Conservation (phyloP, 148 eudicot species). For the Fallopia convolvulus region DNA sequence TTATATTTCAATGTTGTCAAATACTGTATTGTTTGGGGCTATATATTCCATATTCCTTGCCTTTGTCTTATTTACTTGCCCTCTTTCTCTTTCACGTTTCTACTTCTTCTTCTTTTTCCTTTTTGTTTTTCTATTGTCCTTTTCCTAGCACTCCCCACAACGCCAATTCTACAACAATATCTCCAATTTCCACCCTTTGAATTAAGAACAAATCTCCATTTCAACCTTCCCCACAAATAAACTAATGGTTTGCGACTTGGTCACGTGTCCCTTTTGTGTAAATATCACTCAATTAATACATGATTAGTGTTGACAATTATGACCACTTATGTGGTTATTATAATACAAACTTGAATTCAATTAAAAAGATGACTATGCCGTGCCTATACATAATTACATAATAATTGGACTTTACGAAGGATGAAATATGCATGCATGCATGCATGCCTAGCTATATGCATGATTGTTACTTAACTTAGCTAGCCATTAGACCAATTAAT, state of each 20-base stretch:
- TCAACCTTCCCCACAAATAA: not conserved
- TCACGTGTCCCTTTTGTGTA: not conserved
- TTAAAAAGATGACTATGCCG: too few relatives aligned
- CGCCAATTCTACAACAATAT: not conserved
- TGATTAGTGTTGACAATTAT: not conserved
- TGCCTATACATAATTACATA: not conserved
- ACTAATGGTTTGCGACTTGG: not conserved
- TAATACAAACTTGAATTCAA: too few relatives aligned
- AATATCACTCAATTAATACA: too few relatives aligned
- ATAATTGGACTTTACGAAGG: too few relatives aligned
- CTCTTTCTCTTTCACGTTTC: conserved; percentile 2
- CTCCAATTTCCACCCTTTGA: not conserved
- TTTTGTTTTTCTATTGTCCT: not conserved
- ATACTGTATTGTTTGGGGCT: not conserved
- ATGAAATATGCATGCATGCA: too few relatives aligned
- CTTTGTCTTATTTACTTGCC: conserved; percentile 17
- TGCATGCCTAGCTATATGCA: too few relatives aligned
- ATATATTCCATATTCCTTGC: conserved; percentile 22
- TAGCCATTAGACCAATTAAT: too few relatives aligned
- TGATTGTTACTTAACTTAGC: too few relatives aligned
- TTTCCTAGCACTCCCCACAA: not conserved
- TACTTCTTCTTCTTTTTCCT: not conserved
- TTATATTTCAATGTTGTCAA: conserved; percentile 11
- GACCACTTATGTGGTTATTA: not conserved
- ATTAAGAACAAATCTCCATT: too few relatives aligned